phyloP scores from a whole-genome alignment of 2,329 filamentous ascomycete genomes.

The Dothiorella sarmentorum region DNA sequence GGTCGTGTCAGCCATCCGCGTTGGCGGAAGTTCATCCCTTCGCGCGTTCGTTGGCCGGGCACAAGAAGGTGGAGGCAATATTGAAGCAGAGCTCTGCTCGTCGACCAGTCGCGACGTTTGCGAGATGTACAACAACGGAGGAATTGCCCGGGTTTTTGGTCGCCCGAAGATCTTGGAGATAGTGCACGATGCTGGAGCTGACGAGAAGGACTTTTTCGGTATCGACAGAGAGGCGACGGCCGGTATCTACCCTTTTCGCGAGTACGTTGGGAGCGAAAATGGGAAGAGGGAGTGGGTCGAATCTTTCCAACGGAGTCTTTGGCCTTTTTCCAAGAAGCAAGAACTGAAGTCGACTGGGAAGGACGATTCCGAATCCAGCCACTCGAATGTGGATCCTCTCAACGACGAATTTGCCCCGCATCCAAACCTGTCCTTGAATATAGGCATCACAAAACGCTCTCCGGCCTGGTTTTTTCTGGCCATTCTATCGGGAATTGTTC shows the following conservation, averaged over 20 bases:
- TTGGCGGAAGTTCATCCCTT: constrained; percentile 28
- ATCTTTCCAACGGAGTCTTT: too few relatives aligned
- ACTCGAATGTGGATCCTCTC: neutral
- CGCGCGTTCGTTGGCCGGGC: constrained; percentile 39
- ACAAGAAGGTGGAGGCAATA: constrained; percentile 30
- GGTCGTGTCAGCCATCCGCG: constrained; percentile 27
- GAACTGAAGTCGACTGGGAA: neutral
- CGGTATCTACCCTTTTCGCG: too few relatives aligned
- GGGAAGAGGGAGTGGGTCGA: too few relatives aligned
- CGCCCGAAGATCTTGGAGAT: constrained; percentile 34
- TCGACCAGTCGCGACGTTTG: constrained; percentile 41
- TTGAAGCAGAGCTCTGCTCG: constrained; percentile 34
- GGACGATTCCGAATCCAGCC: neutral
- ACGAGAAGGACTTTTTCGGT: neutral
- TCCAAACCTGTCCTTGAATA: constrained; percentile 19
- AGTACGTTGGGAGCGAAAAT: too few relatives aligned
- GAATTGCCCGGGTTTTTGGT: constrained; percentile 34
- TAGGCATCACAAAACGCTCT: constrained; percentile 16
- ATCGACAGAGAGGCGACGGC: too few relatives aligned
- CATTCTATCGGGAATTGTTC: neutral
- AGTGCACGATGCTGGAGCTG: constrained; percentile 21
- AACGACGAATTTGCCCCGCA: neutral
- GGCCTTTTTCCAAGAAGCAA: too few relatives aligned
- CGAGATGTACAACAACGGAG: constrained; percentile 37
- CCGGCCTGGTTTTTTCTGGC: neutral